phyloP scores from a whole-genome alignment of 2,329 filamentous ascomycete species.

The Pseudocercospora musae region DNA sequence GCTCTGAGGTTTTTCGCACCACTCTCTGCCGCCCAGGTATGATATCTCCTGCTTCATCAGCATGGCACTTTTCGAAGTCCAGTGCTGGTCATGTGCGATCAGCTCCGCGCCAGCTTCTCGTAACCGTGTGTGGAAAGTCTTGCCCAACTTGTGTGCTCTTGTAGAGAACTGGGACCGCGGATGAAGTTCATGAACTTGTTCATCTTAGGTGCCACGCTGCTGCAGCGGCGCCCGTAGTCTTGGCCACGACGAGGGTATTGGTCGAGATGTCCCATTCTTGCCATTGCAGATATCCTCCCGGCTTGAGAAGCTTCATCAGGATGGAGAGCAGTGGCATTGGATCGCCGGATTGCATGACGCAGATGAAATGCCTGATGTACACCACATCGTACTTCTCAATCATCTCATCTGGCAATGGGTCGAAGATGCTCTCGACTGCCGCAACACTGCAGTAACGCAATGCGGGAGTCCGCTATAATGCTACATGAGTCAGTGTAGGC shows the following conservation, averaged over 20 bases:
- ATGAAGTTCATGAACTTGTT: not conserved
- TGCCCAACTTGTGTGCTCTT: constrained; percentile 6
- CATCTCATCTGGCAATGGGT: not conserved
- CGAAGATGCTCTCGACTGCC: constrained; percentile 5
- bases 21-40: constrained; percentile 17
- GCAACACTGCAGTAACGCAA: too few relatives aligned
- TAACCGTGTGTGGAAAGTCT: constrained; percentile 8
- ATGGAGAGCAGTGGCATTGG: constrained; percentile 20
- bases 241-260: not conserved
- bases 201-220: constrained; percentile 4
- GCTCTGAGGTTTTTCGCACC: constrained; percentile 12
- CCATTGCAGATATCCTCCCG: constrained; percentile 28
- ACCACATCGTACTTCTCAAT: constrained; percentile 23
- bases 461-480: too few relatives aligned
- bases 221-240: not conserved
- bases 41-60: constrained; percentile 19
- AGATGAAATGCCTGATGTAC: constrained; percentile 23
- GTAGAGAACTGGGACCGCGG: not conserved
- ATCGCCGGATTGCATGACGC: constrained; percentile 20
- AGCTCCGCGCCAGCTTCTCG: constrained; percentile 9
- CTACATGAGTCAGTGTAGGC: too few relatives aligned
- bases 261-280: constrained; percentile 19
- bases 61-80: constrained; percentile 9
- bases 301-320: constrained; percentile 22
- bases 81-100: constrained; percentile 11